Evolutionary conservation across 1,284 basidiomycete genomes (phyloP).

Genomic region (Cutaneotrichosporon dermatis): DNA sequence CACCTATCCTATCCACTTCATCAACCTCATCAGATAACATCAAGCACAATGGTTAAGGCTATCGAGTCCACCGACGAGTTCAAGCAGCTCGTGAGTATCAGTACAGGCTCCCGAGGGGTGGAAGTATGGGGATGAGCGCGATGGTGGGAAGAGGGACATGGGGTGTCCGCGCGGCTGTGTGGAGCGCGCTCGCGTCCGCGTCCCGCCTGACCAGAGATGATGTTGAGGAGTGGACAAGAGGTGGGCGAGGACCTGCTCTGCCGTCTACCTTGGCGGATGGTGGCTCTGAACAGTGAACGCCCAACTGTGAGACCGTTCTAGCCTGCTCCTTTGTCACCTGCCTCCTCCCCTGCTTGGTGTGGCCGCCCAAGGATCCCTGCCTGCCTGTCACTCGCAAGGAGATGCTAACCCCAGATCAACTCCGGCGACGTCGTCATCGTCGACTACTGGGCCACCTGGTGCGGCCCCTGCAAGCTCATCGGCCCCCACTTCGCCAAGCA

Average conservation of each 20-base stretch:
- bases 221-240: no score
- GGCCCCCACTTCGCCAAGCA: conserved; percentile 73
- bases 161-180: neutral
- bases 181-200: no score
- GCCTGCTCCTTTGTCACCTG: neutral
- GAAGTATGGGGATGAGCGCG: neutral
- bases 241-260: no score
- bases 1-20: no score
- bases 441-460: conserved; percentile 64
- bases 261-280: no score
- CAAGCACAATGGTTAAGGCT: conserved; percentile 51
- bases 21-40: neutral
- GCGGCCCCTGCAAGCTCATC: conserved; percentile 69
- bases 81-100: conserved; percentile 52
- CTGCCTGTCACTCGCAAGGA: neutral
- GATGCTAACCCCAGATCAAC: conserved; percentile 54
- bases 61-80: conserved; percentile 59
- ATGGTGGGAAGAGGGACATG: neutral
- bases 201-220: no score
- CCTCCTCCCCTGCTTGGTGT: neutral
- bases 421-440: conserved; percentile 60
- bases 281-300: no score
- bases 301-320: neutral
- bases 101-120: neutral
- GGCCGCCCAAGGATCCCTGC: neutral